Percentiles rank a stretch among this genome's conserved stretches.
Conservation (phyloP, 2,329 filamentous ascomycete genomes). For the Endothia cerciana region DNA sequence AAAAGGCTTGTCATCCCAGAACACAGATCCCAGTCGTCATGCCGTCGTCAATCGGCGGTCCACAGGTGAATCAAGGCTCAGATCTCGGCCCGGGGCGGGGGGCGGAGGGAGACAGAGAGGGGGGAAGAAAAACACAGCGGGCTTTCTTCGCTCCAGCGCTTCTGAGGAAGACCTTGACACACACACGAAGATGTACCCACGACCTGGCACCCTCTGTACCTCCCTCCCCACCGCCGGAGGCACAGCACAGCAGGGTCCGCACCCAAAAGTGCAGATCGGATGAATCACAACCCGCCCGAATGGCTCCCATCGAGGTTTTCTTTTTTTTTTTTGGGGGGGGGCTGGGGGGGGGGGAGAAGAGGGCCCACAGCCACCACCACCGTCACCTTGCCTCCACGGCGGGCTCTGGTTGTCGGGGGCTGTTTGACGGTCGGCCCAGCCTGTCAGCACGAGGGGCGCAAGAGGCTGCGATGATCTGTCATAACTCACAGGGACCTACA, state of each 20-base stretch:
- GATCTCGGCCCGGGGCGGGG: conserved; percentile 6
- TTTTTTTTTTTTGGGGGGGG: too few relatives aligned
- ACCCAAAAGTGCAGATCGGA: background rate
- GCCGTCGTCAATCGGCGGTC: conserved; percentile 8
- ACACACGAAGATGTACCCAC: background rate
- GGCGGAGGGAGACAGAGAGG: background rate
- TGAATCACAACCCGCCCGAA: background rate
- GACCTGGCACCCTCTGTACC: too few relatives aligned
- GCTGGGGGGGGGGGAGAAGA: background rate
- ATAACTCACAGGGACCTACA: too few relatives aligned
- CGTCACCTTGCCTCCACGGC: too few relatives aligned
- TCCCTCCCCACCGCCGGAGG: too few relatives aligned
- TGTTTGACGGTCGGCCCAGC: too few relatives aligned
- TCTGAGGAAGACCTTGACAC: too few relatives aligned
- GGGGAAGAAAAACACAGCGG: too few relatives aligned
- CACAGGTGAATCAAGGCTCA: background rate
- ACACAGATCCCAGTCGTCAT: conserved; percentile 1
- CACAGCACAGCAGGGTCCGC: background rate
- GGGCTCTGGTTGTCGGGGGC: too few relatives aligned
- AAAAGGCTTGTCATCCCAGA: background rate
- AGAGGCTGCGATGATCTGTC: too few relatives aligned
- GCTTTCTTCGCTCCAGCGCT: too few relatives aligned
- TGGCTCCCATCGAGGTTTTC: background rate
- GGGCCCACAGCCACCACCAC: background rate
- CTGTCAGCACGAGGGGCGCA: too few relatives aligned